Conservation (phyloP, 352 stramenopile species). For the Phytophthora crassamura region DNA sequence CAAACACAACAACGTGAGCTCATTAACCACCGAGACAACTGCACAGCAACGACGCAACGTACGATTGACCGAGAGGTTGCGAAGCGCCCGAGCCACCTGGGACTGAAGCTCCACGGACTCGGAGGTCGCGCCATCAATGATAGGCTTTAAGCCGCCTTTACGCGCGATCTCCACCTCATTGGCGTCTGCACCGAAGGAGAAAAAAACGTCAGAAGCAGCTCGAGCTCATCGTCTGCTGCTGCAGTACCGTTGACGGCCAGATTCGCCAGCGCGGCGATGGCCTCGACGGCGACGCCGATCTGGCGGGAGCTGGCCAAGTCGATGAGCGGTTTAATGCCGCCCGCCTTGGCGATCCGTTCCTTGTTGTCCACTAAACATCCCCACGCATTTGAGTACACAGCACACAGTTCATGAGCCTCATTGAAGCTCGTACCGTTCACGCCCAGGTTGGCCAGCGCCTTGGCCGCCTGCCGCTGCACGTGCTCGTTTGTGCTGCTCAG, state of each 20-base stretch:
- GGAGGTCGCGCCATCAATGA: slow-evolving; percentile 86
- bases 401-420: neutral
- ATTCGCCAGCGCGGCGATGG: slow-evolving; percentile 95
- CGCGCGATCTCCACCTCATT: slow-evolving; percentile 93
- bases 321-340: slow-evolving; percentile 90
- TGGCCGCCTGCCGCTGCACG: slow-evolving; percentile 93
- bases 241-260: slow-evolving; percentile 92
- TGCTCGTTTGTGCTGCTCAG: slow-evolving; percentile 86
- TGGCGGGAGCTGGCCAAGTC: slow-evolving; percentile 81
- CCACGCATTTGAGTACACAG: neutral
- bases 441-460: slow-evolving; percentile 94
- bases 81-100: slow-evolving; percentile 90
- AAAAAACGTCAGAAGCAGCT: neutral
- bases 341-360: slow-evolving; percentile 90
- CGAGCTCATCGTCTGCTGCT: neutral
- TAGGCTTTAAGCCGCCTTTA: slow-evolving; percentile 89
- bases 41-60: slow-evolving; percentile 33
- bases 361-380: slow-evolving; percentile 91
- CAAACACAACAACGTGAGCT: neutral
- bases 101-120: slow-evolving; percentile 88
- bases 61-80: slow-evolving; percentile 95
- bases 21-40: neutral
- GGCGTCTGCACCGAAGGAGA: slow-evolving; percentile 63
- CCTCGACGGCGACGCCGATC: slow-evolving; percentile 89
- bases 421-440: slow-evolving; percentile 75